A percentile compares a stretch with the other conserved stretches of the same genome.
Conservation (phyloP, 2,329 filamentous ascomycete genomes). For the Trichoderma sp. region DNA sequence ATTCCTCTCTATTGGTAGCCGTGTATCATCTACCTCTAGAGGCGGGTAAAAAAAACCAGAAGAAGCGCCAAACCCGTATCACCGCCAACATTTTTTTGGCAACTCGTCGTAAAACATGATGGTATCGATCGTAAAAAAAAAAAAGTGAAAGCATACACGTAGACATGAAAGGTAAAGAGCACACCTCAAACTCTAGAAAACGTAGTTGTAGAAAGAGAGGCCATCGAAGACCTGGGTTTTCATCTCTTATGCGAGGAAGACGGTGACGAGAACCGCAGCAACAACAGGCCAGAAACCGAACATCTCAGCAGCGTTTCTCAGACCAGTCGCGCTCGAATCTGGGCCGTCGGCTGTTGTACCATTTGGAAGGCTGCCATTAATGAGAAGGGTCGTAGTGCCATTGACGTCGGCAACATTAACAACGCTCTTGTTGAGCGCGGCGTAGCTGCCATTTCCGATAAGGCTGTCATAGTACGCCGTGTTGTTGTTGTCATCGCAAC, state of each 20-base stretch:
- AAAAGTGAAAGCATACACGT: not conserved
- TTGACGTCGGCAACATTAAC: constrained; percentile 53
- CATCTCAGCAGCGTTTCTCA: constrained; percentile 36
- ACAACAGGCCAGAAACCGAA: constrained; percentile 52
- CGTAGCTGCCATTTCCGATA: constrained; percentile 64
- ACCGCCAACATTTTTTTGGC: not conserved
- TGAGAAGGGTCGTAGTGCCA: constrained; percentile 54
- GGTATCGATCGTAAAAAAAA: constrained; percentile 5
- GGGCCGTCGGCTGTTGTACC: constrained; percentile 52
- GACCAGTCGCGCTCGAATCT: constrained; percentile 34
- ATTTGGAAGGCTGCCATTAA: constrained; percentile 75
- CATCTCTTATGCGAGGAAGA: constrained; percentile 40
- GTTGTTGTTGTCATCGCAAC: constrained; percentile 67
- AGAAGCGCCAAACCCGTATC: constrained; percentile 8
- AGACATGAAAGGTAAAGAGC: not conserved
- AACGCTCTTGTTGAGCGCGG: constrained; percentile 57
- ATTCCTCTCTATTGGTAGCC: not conserved
- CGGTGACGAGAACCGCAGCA: constrained; percentile 44
- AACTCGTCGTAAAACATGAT: not conserved
- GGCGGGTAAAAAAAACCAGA: not conserved
- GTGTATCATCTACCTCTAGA: not conserved
- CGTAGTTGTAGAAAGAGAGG: not conserved
- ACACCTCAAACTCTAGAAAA: not conserved
- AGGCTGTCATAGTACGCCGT: constrained; percentile 59
- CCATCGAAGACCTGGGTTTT: not conserved